phyloP scores from a whole-genome alignment of 129 eudicot species.

The carrot (Daucus carota) region DNA sequence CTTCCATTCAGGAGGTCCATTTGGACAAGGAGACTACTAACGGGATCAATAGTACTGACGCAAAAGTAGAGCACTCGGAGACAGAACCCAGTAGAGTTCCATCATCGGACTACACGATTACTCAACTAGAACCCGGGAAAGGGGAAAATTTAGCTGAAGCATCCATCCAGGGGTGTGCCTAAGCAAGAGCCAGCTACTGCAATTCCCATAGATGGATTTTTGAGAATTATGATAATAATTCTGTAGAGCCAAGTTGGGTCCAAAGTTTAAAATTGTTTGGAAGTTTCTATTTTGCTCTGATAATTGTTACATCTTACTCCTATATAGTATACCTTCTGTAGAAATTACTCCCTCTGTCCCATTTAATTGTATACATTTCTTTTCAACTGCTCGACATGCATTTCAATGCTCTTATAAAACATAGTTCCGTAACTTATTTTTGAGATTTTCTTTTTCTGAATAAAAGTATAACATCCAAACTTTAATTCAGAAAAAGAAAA shows the following conservation, averaged over 20 bases:
- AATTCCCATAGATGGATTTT: conserved; percentile 4
- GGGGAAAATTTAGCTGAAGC: conserved; percentile 1
- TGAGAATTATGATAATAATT: conserved; percentile 4
- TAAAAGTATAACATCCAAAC: no score
- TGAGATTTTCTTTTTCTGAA: no score
- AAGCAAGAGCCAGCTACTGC: neutral
- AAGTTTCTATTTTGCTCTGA: neutral
- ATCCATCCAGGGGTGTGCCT: neutral
- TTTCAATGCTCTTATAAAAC: no score
- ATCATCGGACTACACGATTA: neutral
- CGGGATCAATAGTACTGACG: conserved; percentile 6
- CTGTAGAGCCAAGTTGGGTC: neutral
- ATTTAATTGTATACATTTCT: no score
- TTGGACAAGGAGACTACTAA: conserved; percentile 25
- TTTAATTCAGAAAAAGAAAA: no score
- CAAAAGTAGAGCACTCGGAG: conserved; percentile 10
- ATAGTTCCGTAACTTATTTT: no score
- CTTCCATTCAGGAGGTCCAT: conserved; percentile 35
- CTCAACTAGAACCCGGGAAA: neutral
- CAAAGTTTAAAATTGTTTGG: neutral
- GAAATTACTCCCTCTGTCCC: no score
- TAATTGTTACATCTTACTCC: neutral
- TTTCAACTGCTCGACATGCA: no score
- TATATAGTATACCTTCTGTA: neutral
- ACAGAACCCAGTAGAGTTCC: neutral